Conservation (phyloP, 495 filamentous ascomycete genomes). For the Haplographium delicatum region DNA sequence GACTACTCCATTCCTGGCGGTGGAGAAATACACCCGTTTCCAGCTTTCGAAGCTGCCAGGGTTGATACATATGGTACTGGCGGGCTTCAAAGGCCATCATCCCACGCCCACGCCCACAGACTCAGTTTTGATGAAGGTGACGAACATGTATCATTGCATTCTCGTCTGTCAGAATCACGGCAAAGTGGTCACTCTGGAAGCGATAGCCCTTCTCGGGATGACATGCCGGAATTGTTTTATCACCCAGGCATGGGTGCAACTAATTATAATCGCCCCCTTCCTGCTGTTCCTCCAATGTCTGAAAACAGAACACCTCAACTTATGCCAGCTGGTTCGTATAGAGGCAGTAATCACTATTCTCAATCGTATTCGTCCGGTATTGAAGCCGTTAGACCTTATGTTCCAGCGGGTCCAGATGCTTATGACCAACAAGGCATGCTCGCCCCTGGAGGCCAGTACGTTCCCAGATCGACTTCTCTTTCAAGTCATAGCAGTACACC, state of each 20-base stretch:
- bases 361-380: slow-evolving; percentile 22
- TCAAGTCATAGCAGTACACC: slow-evolving; percentile 77
- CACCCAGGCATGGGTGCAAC: slow-evolving; percentile 62
- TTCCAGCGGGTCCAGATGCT: slow-evolving; percentile 39
- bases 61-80: slow-evolving; percentile 78
- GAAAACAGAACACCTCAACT: slow-evolving; percentile 42
- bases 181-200: slow-evolving; percentile 32
- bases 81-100: slow-evolving; percentile 57
- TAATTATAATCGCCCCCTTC: slow-evolving; percentile 55
- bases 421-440: slow-evolving; percentile 39
- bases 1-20: slow-evolving; percentile 40
- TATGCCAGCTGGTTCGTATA: slow-evolving; percentile 54
- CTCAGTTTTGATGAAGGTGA: slow-evolving; percentile 95
- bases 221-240: slow-evolving; percentile 87
- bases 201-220: slow-evolving; percentile 54
- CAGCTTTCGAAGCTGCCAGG: slow-evolving; percentile 38
- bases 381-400: slow-evolving; percentile 30
- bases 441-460: slow-evolving; percentile 38
- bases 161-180: slow-evolving; percentile 32
- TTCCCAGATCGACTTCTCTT: slow-evolving; percentile 84
- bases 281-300: slow-evolving; percentile 63
- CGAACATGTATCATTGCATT: slow-evolving; percentile 43
- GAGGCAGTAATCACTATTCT: slow-evolving; percentile 31
- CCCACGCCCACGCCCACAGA: slow-evolving; percentile 53
- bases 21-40: slow-evolving; percentile 56